Base-by-base conservation (phyloP, 306 rosid species). In the Sphenostylis stenocarpa region DNA sequence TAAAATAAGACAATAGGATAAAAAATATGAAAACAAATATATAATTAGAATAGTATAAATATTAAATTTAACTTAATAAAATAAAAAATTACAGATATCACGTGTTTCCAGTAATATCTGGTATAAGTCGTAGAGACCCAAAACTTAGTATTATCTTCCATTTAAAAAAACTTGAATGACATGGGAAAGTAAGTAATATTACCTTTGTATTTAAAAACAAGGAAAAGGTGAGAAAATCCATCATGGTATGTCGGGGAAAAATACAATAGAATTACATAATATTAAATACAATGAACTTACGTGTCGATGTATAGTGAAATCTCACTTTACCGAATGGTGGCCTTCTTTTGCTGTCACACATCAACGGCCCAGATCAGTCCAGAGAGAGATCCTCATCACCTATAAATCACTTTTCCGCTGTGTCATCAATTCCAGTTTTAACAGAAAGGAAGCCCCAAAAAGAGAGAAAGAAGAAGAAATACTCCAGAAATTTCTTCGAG, bases 401-500 rank as follows among this genome's bases (percentile, higher is more conserved):
- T 70, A 77, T 63, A 77, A 82, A 66, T 19, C 0, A 52, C 56
- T 67, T 55, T 33, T 56, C 76, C 72, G 28, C 43, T 29, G 3
- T 3, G 34, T 14, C 69, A 28, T 17, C 17, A 0, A 29, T 28
- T 2, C 49, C 28, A 23, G 17, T 73, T 31, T 56, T n/a, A 28
- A 39, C 70, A 65, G 57, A 61, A 62, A 29, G 19, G 31, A 55
- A 66, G 24, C 53, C 56, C 6, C 26, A 19, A 2, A 44, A 34
- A 11, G 26, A 61, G 63, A 41, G 48, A 31, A 56, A 52, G 14
- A 23, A 31, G 82, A 67, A 62, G 74, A 72, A 62, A 53, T n/a
- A 65, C 81, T 70, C 88, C 76, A 75, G 83, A 82, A 77, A 70
- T 63, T 84, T 72, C 79, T 81, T 80, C 68, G 76, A 67, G 75